Base-by-base conservation (phyloP, 2,329 filamentous ascomycete genomes). In the Trichoderma simmonsii region DNA sequence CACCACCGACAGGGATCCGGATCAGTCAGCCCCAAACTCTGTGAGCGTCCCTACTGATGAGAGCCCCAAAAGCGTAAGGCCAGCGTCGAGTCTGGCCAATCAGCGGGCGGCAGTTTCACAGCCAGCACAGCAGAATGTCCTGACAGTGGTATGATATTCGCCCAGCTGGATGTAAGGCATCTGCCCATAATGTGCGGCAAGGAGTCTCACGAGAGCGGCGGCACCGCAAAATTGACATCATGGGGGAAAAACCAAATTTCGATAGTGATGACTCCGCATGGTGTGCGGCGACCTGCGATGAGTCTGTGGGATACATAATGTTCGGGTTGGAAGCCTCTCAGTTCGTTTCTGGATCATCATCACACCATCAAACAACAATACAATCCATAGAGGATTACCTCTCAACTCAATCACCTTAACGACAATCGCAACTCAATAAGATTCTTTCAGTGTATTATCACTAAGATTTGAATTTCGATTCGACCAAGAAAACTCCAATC, bases 91-190 rank as follows among this genome's bases (percentile, higher is more conserved):
- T 51, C 36, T 56, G 18, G 61, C 69, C 61, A 71, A 71, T 71
- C 2, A 26, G n/a, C 24, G 7, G 9, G 18, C 69, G 51, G 62
- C 24, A 18, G 51, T 48, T 71, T 71, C 57, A 56, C 11, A 54
- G 56, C 24, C 28, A 54, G 48, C 21, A 36, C 54, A 54, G 62
- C n/a, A 54, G 63, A 12, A 71, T 72, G 57, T 72, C 48, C 36
- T 72, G 70, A 72, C 57, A 72, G 70, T 72, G 70, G 70, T 72
- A 48, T 72, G 70, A 72, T 72, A 39, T 69, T 72, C 34, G 11
- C 56, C 28, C 56, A 26, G 24, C 28, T 21, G 34, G 30, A 57
- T 34, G 66, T 21, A 15, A 21, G 64, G 34, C 59, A 72, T 69
- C 64, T 69, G 63, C 43, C 57, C 70, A 72, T 39, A 56, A 59